These are phyloP conservation scores for Dothistroma pini DNA, from an alignment of 2,329 filamentous ascomycete species.

Conservation along the genomic window DNA sequence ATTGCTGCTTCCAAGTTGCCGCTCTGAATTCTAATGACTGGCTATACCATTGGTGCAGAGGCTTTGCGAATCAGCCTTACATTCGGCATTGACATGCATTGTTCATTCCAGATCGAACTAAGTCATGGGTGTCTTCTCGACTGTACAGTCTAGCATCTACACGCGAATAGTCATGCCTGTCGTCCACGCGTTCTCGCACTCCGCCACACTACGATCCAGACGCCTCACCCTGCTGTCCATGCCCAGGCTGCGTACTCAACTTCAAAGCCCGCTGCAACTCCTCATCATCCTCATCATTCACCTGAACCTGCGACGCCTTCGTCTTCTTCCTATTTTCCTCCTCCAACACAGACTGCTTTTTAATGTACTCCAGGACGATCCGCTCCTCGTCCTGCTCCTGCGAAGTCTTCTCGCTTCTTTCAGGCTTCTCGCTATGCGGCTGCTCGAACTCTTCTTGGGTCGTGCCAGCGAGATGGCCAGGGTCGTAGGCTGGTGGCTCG, in stretches of 20 bases:
- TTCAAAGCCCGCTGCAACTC: constrained; percentile 55
- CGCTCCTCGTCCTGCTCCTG: constrained; percentile 61
- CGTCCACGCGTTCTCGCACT: background rate
- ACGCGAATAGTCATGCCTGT: background rate
- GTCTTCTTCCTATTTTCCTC: constrained; percentile 50
- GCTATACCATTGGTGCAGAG: too few species aligned
- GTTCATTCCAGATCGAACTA: background rate
- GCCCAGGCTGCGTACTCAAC: constrained; percentile 48
- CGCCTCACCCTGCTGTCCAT: constrained; percentile 16
- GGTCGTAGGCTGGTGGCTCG: constrained; percentile 24
- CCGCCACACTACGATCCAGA: constrained; percentile 10
- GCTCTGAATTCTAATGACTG: too few species aligned
- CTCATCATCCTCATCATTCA: constrained; percentile 37
- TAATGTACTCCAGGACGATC: constrained; percentile 70
- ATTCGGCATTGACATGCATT: too few species aligned
- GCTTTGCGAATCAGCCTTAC: too few species aligned
- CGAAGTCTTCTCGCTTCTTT: constrained; percentile 24
- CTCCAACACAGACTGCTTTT: constrained; percentile 71
- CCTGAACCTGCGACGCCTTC: constrained; percentile 11
- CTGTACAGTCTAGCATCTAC: background rate
- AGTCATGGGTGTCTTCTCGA: constrained; percentile 3
- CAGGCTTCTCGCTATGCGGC: constrained; percentile 8
- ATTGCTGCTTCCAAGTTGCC: too few species aligned
- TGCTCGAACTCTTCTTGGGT: constrained; percentile 25
- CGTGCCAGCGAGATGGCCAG: constrained; percentile 29